phyloP scores from a whole-genome alignment of 108 stramenopile species.

The Nannochloropsis gaditana region DNA sequence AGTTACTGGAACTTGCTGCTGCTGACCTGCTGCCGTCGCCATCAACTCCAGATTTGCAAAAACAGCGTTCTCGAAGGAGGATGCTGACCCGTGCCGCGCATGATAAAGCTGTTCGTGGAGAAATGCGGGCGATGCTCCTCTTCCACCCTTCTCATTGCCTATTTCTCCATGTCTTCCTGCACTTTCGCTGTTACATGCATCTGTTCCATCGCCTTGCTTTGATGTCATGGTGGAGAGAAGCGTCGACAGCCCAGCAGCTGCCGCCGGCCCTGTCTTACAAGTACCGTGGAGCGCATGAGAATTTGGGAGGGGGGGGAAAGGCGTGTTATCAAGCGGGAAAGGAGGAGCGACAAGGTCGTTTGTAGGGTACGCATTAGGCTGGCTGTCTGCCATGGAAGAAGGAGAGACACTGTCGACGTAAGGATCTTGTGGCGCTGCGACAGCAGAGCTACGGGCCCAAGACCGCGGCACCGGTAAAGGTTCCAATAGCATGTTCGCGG shows the following conservation, averaged over 20 bases:
- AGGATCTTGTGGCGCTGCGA: neutral
- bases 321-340: neutral
- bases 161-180: too few relatives aligned
- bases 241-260: neutral
- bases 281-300: neutral
- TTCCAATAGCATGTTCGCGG: neutral
- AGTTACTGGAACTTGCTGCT: neutral
- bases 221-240: neutral
- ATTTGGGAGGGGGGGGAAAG: neutral
- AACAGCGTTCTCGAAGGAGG: neutral
- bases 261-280: neutral
- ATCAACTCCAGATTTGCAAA: constrained; percentile 1
- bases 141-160: too few relatives aligned
- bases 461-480: neutral
- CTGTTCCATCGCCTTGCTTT: neutral
- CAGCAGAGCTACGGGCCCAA: neutral
- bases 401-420: too few relatives aligned
- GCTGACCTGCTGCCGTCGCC: neutral
- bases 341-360: neutral
- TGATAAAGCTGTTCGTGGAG: constrained; percentile 5
- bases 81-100: neutral
- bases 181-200: neutral
- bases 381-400: too few relatives aligned
- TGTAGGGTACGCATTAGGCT: too few relatives aligned
- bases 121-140: too few relatives aligned